Evolutionary conservation across 257 asterid species (phyloP).

Genomic region (Solanum neorickii): DNA sequence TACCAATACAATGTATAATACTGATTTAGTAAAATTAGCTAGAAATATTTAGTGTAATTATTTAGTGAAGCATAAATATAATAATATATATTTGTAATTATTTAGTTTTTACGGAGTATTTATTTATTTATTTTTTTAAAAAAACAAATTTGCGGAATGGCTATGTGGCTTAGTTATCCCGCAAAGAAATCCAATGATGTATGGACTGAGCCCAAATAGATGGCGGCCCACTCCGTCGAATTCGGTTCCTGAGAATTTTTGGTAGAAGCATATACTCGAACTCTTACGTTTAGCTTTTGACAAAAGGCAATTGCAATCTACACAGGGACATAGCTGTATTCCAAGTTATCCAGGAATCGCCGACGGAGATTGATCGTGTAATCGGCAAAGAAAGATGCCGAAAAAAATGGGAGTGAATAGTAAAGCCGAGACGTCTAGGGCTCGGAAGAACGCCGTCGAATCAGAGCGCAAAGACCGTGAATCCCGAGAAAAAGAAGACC

Average conservation of each 20-base stretch:
- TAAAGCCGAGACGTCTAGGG: constrained; percentile 92
- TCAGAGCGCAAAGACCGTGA: constrained; percentile 83
- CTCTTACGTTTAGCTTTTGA: background rate
- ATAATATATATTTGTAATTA: too few relatives aligned
- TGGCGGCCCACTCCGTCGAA: background rate
- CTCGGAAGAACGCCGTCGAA: constrained; percentile 54
- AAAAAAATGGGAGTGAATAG: constrained; percentile 92
- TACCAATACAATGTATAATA: too few relatives aligned
- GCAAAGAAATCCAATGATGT: background rate
- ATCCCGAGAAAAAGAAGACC: constrained; percentile 64
- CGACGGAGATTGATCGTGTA: background rate
- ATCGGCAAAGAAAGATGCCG: constrained; percentile 40
- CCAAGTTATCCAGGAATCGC: background rate
- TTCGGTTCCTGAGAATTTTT: background rate
- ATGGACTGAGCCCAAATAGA: background rate
- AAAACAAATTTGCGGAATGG: background rate
- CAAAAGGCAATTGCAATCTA: background rate
- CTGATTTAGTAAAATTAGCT: too few relatives aligned
- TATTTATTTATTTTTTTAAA: too few relatives aligned
- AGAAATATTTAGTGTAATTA: too few relatives aligned
- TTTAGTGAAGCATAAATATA: too few relatives aligned
- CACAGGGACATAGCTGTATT: background rate
- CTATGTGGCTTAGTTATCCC: background rate
- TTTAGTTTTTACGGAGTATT: background rate
- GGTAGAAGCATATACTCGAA: background rate